Conservation (phyloP, 495 filamentous ascomycete genomes). For the Pseudotulostoma volvatum region DNA sequence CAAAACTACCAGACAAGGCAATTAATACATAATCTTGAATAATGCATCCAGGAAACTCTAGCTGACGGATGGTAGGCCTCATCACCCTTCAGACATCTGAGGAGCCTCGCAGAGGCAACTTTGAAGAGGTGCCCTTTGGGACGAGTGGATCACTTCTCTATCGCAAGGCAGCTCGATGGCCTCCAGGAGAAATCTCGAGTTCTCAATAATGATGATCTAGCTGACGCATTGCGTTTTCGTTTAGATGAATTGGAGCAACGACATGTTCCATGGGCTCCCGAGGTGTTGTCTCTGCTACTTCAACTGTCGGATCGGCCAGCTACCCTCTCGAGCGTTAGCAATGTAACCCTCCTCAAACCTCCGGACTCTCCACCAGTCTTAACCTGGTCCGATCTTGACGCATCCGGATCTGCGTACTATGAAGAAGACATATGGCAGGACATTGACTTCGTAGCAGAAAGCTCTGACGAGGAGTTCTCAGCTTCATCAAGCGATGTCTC, state of each 20-base stretch:
- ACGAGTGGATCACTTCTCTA: conserved; percentile 80
- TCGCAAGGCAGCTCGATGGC: conserved; percentile 54
- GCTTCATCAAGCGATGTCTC: conserved; percentile 19
- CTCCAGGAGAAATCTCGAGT: conserved; percentile 80
- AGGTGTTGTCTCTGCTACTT: conserved; percentile 63
- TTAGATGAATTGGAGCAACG: conserved; percentile 39
- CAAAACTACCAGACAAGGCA: not conserved
- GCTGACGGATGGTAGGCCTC: not conserved
- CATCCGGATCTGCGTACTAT: conserved; percentile 50
- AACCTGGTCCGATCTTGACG: conserved; percentile 57
- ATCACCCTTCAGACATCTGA: not conserved
- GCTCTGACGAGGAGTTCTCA: conserved; percentile 39
- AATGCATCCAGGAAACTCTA: not conserved
- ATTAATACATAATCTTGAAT: not conserved
- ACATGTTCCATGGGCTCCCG: conserved; percentile 49
- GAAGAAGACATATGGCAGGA: conserved; percentile 63
- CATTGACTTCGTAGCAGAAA: conserved; percentile 52
- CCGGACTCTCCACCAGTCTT: conserved; percentile 8
- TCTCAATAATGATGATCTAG: conserved; percentile 58
- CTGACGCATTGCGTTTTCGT: conserved; percentile 54
- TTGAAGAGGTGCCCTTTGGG: conserved; percentile 38
- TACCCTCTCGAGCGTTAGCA: conserved; percentile 40
- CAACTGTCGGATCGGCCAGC: conserved; percentile 70
- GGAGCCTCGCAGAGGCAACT: not conserved
- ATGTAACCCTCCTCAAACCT: conserved; percentile 29